A percentile compares a stretch with the other conserved stretches of the same genome.
phyloP scores from a whole-genome alignment of 2,329 filamentous ascomycete species.

The Trichoderma aggressivum region DNA sequence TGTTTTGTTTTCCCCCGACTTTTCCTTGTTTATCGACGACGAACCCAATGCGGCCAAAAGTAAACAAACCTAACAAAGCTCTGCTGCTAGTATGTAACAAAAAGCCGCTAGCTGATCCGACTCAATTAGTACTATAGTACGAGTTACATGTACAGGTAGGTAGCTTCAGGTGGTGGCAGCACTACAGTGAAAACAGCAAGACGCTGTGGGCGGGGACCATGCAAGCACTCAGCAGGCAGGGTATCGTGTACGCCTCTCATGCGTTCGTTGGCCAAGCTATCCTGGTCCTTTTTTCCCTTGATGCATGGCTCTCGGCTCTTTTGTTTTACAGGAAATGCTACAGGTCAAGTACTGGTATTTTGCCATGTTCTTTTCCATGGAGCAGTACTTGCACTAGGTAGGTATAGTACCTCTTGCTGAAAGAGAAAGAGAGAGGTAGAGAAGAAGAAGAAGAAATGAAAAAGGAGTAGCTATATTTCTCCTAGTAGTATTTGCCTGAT shows the following conservation, averaged over 20 bases:
- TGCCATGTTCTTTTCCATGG: not conserved
- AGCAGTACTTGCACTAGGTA: not conserved
- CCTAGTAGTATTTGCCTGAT: no score
- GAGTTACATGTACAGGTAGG: not conserved
- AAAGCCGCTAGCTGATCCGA: not conserved
- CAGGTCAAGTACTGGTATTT: not conserved
- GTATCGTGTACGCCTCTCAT: constrained; percentile 18
- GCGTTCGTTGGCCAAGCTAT: constrained; percentile 13
- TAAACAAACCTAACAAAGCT: not conserved
- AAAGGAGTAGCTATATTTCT: not conserved
- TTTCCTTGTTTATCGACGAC: not conserved
- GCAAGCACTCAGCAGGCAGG: constrained; percentile 18
- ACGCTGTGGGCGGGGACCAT: constrained; percentile 22
- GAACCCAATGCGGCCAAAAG: constrained; percentile 12
- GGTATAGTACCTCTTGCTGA: no score
- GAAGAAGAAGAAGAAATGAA: not conserved
- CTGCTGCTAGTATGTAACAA: not conserved
- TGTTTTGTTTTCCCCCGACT: not conserved
- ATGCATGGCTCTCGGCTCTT: not conserved
- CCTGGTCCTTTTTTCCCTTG: not conserved
- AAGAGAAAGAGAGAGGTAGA: not conserved
- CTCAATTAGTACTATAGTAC: not conserved
- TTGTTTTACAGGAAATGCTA: not conserved
- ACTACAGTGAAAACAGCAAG: constrained; percentile 5
- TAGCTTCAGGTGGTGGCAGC: not conserved